Base-by-base conservation (phyloP, 2,329 filamentous ascomycete species). In the Colletotrichum sp. region DNA sequence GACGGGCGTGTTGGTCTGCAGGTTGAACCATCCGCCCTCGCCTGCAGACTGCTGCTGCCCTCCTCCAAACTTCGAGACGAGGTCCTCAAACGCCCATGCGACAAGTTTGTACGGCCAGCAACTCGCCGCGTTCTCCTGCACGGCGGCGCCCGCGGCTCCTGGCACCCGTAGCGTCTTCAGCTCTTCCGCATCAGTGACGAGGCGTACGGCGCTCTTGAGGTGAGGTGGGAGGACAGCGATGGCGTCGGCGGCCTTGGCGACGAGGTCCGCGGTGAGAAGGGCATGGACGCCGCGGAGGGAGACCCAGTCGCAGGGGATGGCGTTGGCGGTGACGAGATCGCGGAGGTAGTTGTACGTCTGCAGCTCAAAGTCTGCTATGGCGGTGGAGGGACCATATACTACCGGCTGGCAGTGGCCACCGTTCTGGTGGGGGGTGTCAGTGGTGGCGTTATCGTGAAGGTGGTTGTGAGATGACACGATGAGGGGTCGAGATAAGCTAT, bases 51-150 rank as follows among this genome's bases (percentile, higher is more conserved):
- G 81, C 82, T 36, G 44, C 55, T 3, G 82, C 84, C 3, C 59
- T 34, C 83, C 82, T 22, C 87, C 77, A 74, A 83, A 81, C 67
- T 78, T 79, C 32, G 72, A 77, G 2, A 91, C 80, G 0, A 95
- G 88, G 11, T 86, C 83, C 81, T 94, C 91, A 1, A 98, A 85
- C 1, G 96, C 88, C 84, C 92, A 93, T 2, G 92, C 87, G 3
- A 98, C 92, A 22, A 98, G 90, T 84, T 97, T 98, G 84, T 98
- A 98, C 0, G 95, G 95, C 94, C 94, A 96, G 61, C 95, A 82
- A 79, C 91, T 92, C 0, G 92, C 94, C 0, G 94, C 94, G 57
- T 91, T 86, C 55, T 86, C 86, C 77, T 93, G 93, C 19, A 93
- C 85, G 5, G 95, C 88, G 8, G 92, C 94, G 4, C 93, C 94